phyloP scores from a whole-genome alignment of 805 yeast species.

The Suhomyces sp. region DNA sequence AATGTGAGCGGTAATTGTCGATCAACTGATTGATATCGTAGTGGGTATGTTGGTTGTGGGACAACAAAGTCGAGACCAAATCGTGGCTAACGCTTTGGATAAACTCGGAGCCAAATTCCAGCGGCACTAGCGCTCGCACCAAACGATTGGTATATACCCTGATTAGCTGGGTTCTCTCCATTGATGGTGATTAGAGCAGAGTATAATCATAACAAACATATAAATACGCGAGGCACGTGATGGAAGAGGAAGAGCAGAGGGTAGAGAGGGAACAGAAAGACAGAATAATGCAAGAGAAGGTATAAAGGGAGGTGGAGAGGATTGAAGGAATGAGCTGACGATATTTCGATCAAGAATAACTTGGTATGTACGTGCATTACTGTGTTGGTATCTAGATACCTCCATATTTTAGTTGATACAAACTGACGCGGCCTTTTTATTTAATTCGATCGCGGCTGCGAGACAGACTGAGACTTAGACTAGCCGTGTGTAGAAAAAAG shows the following conservation, averaged over 20 bases:
- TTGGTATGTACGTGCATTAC: too few relatives aligned
- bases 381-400: not conserved
- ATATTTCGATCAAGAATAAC: not conserved
- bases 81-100: constrained; percentile 31
- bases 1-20: constrained; percentile 20
- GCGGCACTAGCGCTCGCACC: constrained; percentile 35
- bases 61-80: constrained; percentile 11
- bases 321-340: too few relatives aligned
- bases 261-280: not conserved
- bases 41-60: constrained; percentile 4
- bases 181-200: not conserved
- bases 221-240: not conserved
- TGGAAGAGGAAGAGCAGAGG: not conserved
- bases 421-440: not conserved
- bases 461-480: not conserved
- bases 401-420: not conserved
- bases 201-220: not conserved
- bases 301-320: not conserved
- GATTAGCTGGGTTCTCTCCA: constrained; percentile 31
- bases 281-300: not conserved
- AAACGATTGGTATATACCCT: constrained; percentile 32
- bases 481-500: not conserved
- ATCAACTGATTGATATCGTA: constrained; percentile 18
- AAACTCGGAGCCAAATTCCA: constrained; percentile 35
- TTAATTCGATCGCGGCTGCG: not conserved